Base-by-base conservation (phyloP, 495 filamentous ascomycete species). In the Penicillium verhagenii region DNA sequence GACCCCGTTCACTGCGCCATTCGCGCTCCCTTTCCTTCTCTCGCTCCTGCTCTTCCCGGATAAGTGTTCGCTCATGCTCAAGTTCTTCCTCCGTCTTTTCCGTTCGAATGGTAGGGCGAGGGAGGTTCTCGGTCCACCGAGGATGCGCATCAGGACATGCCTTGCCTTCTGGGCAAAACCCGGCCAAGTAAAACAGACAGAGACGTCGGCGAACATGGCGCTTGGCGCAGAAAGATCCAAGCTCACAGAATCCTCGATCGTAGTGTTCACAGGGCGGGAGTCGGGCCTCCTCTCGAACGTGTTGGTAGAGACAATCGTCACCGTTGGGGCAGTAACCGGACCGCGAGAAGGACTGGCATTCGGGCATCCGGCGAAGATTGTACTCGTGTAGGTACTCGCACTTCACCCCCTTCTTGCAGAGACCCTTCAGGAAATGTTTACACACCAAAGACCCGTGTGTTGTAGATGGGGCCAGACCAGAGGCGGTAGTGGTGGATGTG, bases 371-470 rank as follows among this genome's bases (percentile, higher is more conserved):
- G 45, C 94, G 87, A 60, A 98, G 83, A 79, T 98, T 97, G 80
- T 95, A 98, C 75, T 96, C 93, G 76, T 98, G 94, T 53, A 96
- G 78, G 67, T 96, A 98, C 74, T 97, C 94, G 82, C 94, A 98
- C 52, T 82, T 82, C 56, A 94, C 82, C 31, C 93, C 95, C 71
- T 97, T 97, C 70, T 97, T 98, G 80, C 94, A 98, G 21, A 98
- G 86, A 0, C 91, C 92, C 60, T 95, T 89, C 58, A 97, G 85
- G 85, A 95, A 98, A 82, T 97, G 94, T 75, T 98, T 98, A 85
- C 94, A 98, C 52, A 98, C 91, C 0, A 96, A 80, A 11, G 80
- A 85, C 37, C 80, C 79, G 56, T 82, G 78, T 6, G 76, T 79
- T 18, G 76, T 72, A 6, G 75, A 78, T 7, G 75, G 76, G 0